A percentile compares a stretch with the other conserved stretches of the same genome.
Evolutionary conservation across 2,329 filamentous ascomycete genomes (phyloP).

Genomic region (Fusarium brevicatenulatum): DNA sequence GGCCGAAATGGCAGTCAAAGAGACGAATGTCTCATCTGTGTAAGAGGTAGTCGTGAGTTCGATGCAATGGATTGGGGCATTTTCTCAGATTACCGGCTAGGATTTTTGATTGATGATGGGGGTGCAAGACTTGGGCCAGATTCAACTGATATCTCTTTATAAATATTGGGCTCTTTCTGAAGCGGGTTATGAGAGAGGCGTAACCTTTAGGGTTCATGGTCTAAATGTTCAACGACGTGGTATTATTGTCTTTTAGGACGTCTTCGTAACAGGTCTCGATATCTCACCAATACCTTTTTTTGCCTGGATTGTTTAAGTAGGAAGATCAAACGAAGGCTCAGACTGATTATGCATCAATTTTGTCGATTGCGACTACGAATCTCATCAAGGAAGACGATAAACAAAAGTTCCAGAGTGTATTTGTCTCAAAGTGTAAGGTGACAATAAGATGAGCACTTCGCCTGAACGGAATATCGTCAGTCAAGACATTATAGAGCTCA

Average conservation of each 20-base stretch:
- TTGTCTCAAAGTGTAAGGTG: neutral
- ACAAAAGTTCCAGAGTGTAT: conserved; percentile 12
- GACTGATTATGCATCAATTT: neutral
- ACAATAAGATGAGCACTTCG: neutral
- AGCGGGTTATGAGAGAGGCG: too few species aligned
- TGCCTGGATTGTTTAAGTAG: neutral
- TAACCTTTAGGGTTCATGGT: neutral
- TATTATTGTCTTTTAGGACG: too few species aligned
- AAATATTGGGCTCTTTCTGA: neutral
- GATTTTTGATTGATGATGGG: neutral
- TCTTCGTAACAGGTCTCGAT: neutral
- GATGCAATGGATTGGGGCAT: neutral
- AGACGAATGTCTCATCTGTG: neutral
- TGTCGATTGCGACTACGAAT: neutral
- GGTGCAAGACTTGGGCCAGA: neutral
- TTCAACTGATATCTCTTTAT: neutral
- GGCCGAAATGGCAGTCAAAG: neutral
- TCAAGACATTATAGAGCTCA: neutral
- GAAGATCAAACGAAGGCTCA: neutral
- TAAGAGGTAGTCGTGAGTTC: neutral
- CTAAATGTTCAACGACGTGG: neutral
- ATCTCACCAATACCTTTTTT: neutral
- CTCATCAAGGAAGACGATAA: neutral
- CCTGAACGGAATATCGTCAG: neutral
- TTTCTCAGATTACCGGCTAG: neutral